Percentiles rank a stretch among this genome's conserved stretches.
phyloP scores from a whole-genome alignment of 805 yeast genomes.

The Ogataea methylovora region DNA sequence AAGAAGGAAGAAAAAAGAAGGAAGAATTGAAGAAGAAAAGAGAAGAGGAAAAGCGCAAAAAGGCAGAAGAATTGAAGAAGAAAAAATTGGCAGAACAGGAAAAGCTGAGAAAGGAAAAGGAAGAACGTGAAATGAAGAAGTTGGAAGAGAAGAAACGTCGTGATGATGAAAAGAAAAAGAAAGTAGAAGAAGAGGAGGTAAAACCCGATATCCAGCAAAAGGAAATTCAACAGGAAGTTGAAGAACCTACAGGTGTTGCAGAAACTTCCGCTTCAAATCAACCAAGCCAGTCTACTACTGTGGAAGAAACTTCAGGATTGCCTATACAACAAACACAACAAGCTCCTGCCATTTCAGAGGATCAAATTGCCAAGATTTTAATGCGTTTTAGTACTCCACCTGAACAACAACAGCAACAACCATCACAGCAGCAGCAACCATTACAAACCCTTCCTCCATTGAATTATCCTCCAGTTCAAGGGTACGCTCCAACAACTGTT shows the following conservation, averaged over 20 bases:
- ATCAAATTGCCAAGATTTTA: slow-evolving; percentile 11
- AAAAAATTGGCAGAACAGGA: slow-evolving; percentile 29
- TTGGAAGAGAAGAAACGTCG: slow-evolving; percentile 24
- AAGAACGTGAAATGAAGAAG: slow-evolving; percentile 31
- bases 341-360: too few relatives aligned
- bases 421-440: slow-evolving; percentile 3
- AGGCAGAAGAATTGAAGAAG: slow-evolving; percentile 29
- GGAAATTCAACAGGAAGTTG: slow-evolving; percentile 21
- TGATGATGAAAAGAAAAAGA: slow-evolving; percentile 26
- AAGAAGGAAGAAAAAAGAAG: slow-evolving; percentile 39
- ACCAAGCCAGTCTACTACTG: too few relatives aligned
- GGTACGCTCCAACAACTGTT: not conserved
- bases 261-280: too few relatives aligned
- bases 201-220: slow-evolving; percentile 15
- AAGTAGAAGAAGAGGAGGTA: slow-evolving; percentile 27
- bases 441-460: slow-evolving; percentile 1
- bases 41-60: slow-evolving; percentile 32
- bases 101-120: slow-evolving; percentile 27
- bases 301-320: too few relatives aligned
- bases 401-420: slow-evolving; percentile 2
- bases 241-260: slow-evolving; percentile 19
- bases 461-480: too few relatives aligned
- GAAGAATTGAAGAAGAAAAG: slow-evolving; percentile 33
- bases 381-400: too few relatives aligned
- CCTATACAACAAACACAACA: slow-evolving; percentile 5